Evolutionary conservation across 345 rosid species (phyloP).

Genomic region (Dipteronia dyeriana): DNA sequence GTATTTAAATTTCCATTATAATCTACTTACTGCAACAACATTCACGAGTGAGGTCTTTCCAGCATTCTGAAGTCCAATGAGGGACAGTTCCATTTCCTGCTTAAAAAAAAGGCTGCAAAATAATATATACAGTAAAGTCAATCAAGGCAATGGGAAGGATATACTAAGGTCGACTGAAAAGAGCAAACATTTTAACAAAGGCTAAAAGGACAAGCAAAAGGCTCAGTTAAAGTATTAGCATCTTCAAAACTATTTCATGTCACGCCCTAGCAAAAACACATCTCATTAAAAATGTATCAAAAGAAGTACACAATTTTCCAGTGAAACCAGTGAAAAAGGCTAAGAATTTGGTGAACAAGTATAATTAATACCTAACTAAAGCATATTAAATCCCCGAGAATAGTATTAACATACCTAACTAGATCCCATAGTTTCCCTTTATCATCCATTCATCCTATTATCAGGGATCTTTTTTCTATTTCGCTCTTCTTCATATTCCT

Average conservation of each 20-base stretch:
- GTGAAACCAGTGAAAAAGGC: not conserved
- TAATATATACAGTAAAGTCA: conserved; percentile 18
- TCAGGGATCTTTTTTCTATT: not conserved
- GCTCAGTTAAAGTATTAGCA: not conserved
- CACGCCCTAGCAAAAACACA: not conserved
- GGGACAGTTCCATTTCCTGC: conserved; percentile 90
- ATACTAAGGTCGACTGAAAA: not conserved
- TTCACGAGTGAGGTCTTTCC: conserved; percentile 89
- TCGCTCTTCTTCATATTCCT: not conserved
- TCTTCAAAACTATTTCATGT: not conserved
- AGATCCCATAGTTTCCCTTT: not conserved
- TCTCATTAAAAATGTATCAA: not conserved
- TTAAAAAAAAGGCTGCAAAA: conserved; percentile 74
- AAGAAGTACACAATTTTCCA: not conserved
- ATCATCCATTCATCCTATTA: not conserved
- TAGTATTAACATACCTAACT: not conserved
- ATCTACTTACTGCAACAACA: conserved; percentile 67
- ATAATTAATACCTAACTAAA: not conserved
- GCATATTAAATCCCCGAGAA: not conserved
- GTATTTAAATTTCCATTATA: not conserved
- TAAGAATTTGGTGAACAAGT: not conserved
- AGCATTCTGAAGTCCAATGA: conserved; percentile 86
- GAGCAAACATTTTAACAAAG: not conserved
- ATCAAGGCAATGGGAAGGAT: not conserved
- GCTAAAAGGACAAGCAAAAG: not conserved